These are phyloP conservation scores for Penicillium longicatenatum DNA, from an alignment of 495 filamentous ascomycete genomes.

Conservation along the genomic window DNA sequence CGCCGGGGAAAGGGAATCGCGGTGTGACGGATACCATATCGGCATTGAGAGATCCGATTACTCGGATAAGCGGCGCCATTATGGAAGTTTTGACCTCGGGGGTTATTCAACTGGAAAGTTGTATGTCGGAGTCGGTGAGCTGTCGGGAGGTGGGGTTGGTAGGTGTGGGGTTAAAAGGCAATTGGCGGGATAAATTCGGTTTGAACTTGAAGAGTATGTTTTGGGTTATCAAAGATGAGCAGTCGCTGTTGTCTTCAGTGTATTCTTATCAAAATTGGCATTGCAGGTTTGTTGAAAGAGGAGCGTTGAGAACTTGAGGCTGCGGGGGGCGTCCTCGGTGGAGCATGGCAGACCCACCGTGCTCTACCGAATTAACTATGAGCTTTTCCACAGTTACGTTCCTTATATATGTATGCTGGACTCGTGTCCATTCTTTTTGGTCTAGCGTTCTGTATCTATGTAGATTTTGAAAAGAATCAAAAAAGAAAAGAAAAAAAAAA, in stretches of 20 bases:
- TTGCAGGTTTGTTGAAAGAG: conserved; percentile 1
- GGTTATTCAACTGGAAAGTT: neutral
- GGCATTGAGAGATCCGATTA: conserved; percentile 91
- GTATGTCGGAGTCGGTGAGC: conserved; percentile 3
- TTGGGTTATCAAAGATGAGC: neutral
- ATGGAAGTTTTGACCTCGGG: conserved; percentile 1
- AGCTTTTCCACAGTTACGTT: neutral
- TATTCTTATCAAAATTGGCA: neutral
- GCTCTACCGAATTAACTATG: no score
- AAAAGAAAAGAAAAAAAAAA: no score
- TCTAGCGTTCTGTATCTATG: no score
- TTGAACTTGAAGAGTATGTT: neutral
- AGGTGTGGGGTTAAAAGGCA: conserved; percentile 2
- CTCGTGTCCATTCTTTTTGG: no score
- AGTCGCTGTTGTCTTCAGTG: neutral
- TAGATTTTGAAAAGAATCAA: no score
- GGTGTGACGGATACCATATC: conserved; percentile 87
- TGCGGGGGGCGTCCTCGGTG: neutral
- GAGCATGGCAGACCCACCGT: neutral
- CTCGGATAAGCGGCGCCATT: conserved; percentile 62
- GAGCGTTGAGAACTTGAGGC: neutral
- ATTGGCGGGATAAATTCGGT: neutral
- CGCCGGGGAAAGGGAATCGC: conserved; percentile 78
- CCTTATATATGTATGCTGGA: no score
- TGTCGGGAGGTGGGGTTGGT: neutral